phyloP scores from a whole-genome alignment of 108 stramenopile species.

The Schizochytrium sp. region DNA sequence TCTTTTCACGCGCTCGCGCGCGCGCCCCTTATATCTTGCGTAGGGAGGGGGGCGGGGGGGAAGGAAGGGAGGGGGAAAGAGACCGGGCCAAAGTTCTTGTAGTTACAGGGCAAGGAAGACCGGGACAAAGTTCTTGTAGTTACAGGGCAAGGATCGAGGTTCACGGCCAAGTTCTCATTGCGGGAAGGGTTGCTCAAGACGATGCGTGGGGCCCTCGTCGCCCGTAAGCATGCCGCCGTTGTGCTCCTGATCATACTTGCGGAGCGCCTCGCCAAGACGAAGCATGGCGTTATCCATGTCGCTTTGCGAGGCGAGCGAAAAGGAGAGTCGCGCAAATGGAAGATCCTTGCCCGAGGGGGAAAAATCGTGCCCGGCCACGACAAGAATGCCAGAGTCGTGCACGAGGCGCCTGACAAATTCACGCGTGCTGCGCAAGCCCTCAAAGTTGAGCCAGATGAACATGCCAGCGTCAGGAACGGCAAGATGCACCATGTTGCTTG shows the following conservation, averaged over 20 bases:
- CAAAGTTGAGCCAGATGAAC: slow-evolving; percentile 47
- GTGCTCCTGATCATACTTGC: neutral
- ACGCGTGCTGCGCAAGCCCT: neutral
- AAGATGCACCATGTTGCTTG: neutral
- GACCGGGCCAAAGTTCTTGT: too few species aligned
- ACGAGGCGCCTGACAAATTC: slow-evolving; percentile 20
- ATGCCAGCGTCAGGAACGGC: slow-evolving; percentile 44
- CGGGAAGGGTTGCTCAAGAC: too few species aligned
- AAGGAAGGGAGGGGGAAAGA: too few species aligned
- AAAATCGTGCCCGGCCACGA: neutral
- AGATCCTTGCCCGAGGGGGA: neutral
- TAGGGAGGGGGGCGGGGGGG: too few species aligned
- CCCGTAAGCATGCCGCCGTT: too few species aligned
- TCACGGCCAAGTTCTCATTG: too few species aligned
- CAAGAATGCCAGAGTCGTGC: neutral
- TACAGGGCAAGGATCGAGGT: too few species aligned
- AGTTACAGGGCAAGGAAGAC: too few species aligned
- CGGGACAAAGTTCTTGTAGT: too few species aligned
- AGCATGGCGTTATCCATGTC: neutral
- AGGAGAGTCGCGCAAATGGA: neutral
- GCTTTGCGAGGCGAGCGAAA: neutral
- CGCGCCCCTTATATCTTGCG: too few species aligned
- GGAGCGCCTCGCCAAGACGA: neutral
- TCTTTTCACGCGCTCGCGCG: too few species aligned
- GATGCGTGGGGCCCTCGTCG: too few species aligned